Percentiles rank a stretch among this genome's conserved stretches.
phyloP scores from a whole-genome alignment of 768 basidiomycete species.

The Pleurotus eryngii region DNA sequence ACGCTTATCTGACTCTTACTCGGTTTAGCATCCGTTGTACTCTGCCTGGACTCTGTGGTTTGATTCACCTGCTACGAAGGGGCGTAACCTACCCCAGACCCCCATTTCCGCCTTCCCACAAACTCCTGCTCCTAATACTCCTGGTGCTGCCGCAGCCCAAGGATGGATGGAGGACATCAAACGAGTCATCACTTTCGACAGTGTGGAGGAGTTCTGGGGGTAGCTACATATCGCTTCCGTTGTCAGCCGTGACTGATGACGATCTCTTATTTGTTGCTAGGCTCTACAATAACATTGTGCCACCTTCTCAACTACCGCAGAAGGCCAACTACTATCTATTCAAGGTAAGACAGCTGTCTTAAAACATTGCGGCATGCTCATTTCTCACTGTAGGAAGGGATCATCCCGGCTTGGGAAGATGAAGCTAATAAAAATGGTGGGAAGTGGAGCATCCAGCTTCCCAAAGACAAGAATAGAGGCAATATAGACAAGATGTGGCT shows the following conservation, averaged over 20 bases:
- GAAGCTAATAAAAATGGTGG: conserved; percentile 96
- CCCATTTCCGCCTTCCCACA: conserved; percentile 75
- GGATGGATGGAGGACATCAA: conserved; percentile 99
- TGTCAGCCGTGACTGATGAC: conserved; percentile 11
- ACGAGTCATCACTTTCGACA: conserved; percentile 92
- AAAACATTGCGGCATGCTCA: conserved; percentile 5
- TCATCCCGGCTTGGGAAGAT: conserved; percentile 98
- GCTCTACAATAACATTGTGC: conserved; percentile 95
- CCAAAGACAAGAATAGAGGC: conserved; percentile 86
- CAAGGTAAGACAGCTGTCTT: conserved; percentile 56
- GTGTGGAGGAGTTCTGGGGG: conserved; percentile 99
- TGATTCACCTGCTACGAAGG: conserved; percentile 90
- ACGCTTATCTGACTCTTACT: background rate
- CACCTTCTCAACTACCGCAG: conserved; percentile 86
- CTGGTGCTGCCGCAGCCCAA: conserved; percentile 67
- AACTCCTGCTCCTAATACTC: conserved; percentile 71
- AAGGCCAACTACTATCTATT: conserved; percentile 99
- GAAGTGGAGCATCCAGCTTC: conserved; percentile 98
- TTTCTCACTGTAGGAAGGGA: conserved; percentile 63
- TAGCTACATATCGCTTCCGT: conserved; percentile 32
- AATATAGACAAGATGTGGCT: conserved; percentile 97
- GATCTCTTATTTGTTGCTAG: conserved; percentile 12
- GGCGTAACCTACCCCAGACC: conserved; percentile 83
- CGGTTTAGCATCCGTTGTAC: conserved; percentile 80
- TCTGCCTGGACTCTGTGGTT: conserved; percentile 98